Percentiles rank a stretch among this genome's conserved stretches.
phyloP scores from a whole-genome alignment of 768 basidiomycete species.

The Scleroderma bovista region DNA sequence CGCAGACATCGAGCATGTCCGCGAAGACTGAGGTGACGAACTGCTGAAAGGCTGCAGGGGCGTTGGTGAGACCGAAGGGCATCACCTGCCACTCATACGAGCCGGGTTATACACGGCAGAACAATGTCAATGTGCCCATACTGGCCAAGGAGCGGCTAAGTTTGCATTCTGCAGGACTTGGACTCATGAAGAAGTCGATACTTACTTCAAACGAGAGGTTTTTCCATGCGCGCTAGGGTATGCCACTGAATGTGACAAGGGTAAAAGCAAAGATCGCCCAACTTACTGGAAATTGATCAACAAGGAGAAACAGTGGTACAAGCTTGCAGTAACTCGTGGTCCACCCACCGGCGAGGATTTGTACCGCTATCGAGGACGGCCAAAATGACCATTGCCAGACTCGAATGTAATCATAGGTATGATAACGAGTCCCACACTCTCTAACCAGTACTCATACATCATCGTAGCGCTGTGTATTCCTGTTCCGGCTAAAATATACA shows the following conservation, averaged over 20 bases:
- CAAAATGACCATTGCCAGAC: neutral
- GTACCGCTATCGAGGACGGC: neutral
- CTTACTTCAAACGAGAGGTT: neutral
- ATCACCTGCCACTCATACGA: too few species aligned
- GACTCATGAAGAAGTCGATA: neutral
- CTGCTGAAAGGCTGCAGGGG: too few species aligned
- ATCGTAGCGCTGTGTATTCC: neutral
- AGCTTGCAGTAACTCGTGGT: neutral
- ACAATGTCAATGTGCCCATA: neutral
- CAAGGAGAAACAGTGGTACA: neutral
- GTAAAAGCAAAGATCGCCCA: neutral
- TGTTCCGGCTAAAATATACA: neutral
- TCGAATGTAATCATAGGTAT: slow-evolving; percentile 1
- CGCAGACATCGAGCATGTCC: too few species aligned
- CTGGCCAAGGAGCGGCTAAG: neutral
- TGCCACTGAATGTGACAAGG: neutral
- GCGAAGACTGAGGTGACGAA: too few species aligned
- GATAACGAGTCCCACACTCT: neutral
- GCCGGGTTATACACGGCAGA: neutral
- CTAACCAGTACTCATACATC: neutral
- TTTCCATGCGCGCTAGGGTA: too few species aligned
- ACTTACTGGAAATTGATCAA: neutral
- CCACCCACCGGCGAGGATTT: neutral
- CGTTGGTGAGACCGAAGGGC: too few species aligned
- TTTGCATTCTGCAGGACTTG: neutral